Conservation (phyloP, 2,329 filamentous ascomycete species). For the Fusarium graminum region DNA sequence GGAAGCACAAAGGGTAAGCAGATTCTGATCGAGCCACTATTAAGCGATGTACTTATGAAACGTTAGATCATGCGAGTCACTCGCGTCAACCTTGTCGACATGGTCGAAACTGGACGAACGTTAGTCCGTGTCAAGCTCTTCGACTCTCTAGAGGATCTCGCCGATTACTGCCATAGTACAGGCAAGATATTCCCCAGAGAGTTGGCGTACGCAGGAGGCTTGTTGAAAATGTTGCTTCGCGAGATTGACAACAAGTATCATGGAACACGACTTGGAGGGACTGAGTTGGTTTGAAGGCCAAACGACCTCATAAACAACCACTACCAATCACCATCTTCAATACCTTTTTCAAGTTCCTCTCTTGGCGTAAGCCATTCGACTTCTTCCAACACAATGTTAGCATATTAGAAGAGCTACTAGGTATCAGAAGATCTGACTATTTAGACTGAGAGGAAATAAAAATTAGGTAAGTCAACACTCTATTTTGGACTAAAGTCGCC, state of each 20-base stretch:
- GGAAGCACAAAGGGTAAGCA: constrained; percentile 18
- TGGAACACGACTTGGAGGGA: background rate
- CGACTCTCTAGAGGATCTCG: constrained; percentile 4
- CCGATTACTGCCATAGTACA: constrained; percentile 5
- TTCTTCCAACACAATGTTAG: too few species aligned
- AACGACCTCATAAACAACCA: background rate
- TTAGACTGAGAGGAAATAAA: too few species aligned
- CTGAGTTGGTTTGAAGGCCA: background rate
- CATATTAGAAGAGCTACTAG: too few species aligned
- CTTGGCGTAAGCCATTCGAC: background rate
- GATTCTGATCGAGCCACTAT: fast-evolving
- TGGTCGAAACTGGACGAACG: background rate
- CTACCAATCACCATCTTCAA: background rate
- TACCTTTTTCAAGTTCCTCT: background rate
- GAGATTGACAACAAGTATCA: constrained; percentile 11
- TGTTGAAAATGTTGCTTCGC: constrained; percentile 26
- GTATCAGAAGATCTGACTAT: too few species aligned
- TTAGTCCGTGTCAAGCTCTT: constrained; percentile 17
- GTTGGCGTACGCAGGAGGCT: constrained; percentile 5
- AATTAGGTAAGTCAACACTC: too few species aligned
- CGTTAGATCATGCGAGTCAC: constrained; percentile 11
- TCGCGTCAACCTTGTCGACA: constrained; percentile 34
- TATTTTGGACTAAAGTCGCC: too few species aligned
- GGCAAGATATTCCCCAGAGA: constrained; percentile 21
- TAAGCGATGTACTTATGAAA: background rate